Percentiles rank a stretch among this genome's conserved stretches.
These are phyloP conservation scores for Kitagawia praeruptora DNA, from an alignment of 129 eudicot genomes.

Conservation along the genomic window DNA sequence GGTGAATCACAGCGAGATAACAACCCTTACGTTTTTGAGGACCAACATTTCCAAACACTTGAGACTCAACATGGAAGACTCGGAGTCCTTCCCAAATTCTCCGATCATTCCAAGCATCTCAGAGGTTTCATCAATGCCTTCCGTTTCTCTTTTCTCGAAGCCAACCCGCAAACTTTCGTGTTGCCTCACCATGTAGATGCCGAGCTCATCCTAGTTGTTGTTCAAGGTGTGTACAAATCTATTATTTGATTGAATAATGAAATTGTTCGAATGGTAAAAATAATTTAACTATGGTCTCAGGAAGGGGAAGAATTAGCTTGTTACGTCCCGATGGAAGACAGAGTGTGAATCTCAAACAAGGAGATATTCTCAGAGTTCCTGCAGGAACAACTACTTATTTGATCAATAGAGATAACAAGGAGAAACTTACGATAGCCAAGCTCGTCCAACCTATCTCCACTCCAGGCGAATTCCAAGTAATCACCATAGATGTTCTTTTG, in stretches of 20 bases:
- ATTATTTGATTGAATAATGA: background rate
- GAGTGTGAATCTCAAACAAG: conserved; percentile 44
- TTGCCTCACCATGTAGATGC: conserved; percentile 58
- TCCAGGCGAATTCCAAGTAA: conserved; percentile 61
- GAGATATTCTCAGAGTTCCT: conserved; percentile 50
- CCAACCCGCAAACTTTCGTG: conserved; percentile 61
- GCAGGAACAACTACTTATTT: conserved; percentile 25
- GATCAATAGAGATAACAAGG: conserved; percentile 41
- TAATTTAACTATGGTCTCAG: background rate
- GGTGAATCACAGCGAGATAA: background rate
- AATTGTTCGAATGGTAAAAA: background rate
- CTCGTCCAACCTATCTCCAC: conserved; percentile 45
- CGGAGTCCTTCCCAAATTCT: conserved; percentile 48
- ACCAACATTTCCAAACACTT: conserved; percentile 42
- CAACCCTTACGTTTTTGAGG: conserved; percentile 55
- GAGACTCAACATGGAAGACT: conserved; percentile 43
- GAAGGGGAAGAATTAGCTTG: background rate
- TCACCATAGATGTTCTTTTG: background rate
- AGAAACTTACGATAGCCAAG: conserved; percentile 48
- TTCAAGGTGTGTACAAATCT: conserved; percentile 26
- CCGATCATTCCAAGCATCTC: conserved; percentile 55
- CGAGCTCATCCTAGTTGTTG: conserved; percentile 44
- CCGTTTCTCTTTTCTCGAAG: conserved; percentile 56
- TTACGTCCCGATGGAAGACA: conserved; percentile 28
- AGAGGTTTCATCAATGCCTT: conserved; percentile 46